Evolutionary conservation across 495 filamentous ascomycete species (phyloP).

Genomic region (Parathielavia hyrcaniae): DNA sequence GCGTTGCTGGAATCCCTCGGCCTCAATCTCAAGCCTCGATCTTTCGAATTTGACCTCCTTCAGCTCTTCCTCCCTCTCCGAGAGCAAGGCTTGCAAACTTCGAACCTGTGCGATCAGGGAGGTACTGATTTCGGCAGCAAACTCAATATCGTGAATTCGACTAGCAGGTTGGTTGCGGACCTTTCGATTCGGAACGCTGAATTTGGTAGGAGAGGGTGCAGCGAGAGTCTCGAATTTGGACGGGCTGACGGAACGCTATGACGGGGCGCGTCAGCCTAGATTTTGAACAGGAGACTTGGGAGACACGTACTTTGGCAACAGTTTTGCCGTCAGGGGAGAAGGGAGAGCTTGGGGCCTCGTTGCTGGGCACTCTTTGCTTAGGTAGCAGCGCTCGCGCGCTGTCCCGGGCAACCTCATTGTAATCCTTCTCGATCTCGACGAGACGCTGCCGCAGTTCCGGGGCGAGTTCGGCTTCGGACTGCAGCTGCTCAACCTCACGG

Average conservation of each 20-base stretch:
- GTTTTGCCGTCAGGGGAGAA: constrained; percentile 51
- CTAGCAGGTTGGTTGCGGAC: constrained; percentile 83
- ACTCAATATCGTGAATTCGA: constrained; percentile 87
- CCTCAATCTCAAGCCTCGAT: constrained; percentile 71
- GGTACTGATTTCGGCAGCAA: constrained; percentile 90
- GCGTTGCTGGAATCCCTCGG: constrained; percentile 69
- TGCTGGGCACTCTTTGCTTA: constrained; percentile 65
- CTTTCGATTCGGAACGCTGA: constrained; percentile 75
- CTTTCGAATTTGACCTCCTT: constrained; percentile 67
- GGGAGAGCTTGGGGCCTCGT: constrained; percentile 58
- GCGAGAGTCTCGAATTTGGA: constrained; percentile 79
- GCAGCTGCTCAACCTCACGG: constrained; percentile 73
- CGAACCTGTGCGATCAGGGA: constrained; percentile 85
- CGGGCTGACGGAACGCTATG: constrained; percentile 62
- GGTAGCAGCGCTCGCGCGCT: constrained; percentile 85
- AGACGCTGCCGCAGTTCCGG: constrained; percentile 79
- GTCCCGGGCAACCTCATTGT: constrained; percentile 88
- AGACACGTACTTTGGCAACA: constrained; percentile 45
- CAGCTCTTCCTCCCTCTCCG: constrained; percentile 79
- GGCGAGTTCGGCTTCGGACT: constrained; percentile 73
- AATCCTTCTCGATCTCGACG: constrained; percentile 83
- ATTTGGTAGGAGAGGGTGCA: constrained; percentile 82
- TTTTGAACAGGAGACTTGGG: not conserved
- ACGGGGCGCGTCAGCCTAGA: constrained; percentile 23
- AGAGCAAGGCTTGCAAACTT: constrained; percentile 72